Conservation (phyloP, 2,329 filamentous ascomycete genomes). For the Neonectria sp. region DNA sequence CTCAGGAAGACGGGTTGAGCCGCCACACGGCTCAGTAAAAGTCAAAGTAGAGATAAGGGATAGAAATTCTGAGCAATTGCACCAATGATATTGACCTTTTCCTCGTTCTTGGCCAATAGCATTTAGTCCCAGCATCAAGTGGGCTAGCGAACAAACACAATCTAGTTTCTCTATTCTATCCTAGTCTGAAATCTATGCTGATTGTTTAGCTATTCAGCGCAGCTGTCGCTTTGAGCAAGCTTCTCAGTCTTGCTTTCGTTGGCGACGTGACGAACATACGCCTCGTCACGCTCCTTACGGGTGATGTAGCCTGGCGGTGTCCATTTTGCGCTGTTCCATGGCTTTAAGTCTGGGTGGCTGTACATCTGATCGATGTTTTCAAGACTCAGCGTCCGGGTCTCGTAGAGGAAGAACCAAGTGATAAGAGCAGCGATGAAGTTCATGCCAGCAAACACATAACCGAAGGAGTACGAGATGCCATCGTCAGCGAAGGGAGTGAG, state of each 20-base stretch:
- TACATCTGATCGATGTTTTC: slow-evolving; percentile 82
- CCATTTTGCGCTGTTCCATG: slow-evolving; percentile 72
- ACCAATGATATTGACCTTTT: too few relatives aligned
- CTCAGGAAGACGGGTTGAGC: too few relatives aligned
- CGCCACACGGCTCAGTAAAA: too few relatives aligned
- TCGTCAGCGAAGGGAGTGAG: slow-evolving; percentile 76
- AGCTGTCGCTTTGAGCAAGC: slow-evolving; percentile 16
- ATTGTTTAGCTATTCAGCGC: slow-evolving; percentile 1
- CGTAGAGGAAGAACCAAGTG: slow-evolving; percentile 79
- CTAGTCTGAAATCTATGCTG: not conserved
- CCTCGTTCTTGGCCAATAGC: too few relatives aligned
- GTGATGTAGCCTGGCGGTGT: slow-evolving; percentile 58
- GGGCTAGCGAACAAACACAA: not conserved
- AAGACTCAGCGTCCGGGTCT: slow-evolving; percentile 73
- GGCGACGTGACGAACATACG: slow-evolving; percentile 36
- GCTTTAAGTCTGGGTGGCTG: slow-evolving; percentile 67
- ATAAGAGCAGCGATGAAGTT: slow-evolving; percentile 70
- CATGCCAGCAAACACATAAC: slow-evolving; percentile 76
- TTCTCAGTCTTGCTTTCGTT: slow-evolving; percentile 21
- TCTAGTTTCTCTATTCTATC: not conserved
- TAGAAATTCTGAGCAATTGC: too few relatives aligned
- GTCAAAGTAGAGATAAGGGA: too few relatives aligned
- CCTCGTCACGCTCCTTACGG: slow-evolving; percentile 52
- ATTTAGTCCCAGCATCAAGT: not conserved
- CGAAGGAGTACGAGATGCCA: slow-evolving; percentile 73